phyloP scores from a whole-genome alignment of 805 yeast species.

The Scheffersomyces spartinae region DNA sequence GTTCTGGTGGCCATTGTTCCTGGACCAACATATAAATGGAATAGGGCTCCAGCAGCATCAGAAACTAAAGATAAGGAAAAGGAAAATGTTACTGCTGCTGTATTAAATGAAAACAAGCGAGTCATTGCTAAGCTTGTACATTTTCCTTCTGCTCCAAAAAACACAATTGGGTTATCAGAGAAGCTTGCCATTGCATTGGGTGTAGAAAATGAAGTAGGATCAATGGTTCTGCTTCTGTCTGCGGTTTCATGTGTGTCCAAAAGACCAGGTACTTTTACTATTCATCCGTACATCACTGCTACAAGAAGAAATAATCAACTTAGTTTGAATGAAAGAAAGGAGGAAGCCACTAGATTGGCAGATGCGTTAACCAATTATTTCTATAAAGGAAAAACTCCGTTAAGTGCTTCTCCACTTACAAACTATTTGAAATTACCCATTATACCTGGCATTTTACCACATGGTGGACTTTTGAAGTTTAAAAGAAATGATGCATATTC shows the following conservation, averaged over 20 bases:
- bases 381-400: constrained; percentile 7
- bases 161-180: constrained; percentile 41
- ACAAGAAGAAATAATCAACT: constrained; percentile 19
- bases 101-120: constrained; percentile 23
- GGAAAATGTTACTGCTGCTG: constrained; percentile 5
- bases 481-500: constrained; percentile 30
- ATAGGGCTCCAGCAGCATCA: constrained; percentile 4
- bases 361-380: constrained; percentile 10
- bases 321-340: constrained; percentile 21
- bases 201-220: constrained; percentile 37
- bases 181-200: constrained; percentile 47
- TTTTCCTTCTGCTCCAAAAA: constrained; percentile 17
- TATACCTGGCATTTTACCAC: constrained; percentile 34
- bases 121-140: constrained; percentile 43
- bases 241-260: constrained; percentile 23
- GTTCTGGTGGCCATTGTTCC: constrained; percentile 41
- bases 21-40: constrained; percentile 33
- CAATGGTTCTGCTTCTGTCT: constrained; percentile 39
- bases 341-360: constrained; percentile 7
- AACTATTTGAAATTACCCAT: constrained; percentile 41
- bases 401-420: constrained; percentile 31
- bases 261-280: constrained; percentile 26
- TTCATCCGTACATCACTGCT: constrained; percentile 46
- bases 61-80: constrained; percentile 5
- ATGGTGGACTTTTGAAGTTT: constrained; percentile 50